Evolutionary conservation across 352 stramenopile species (phyloP), one percentile per base, ranked within the genome.

Genomic region (Pythium volutum): DNA sequence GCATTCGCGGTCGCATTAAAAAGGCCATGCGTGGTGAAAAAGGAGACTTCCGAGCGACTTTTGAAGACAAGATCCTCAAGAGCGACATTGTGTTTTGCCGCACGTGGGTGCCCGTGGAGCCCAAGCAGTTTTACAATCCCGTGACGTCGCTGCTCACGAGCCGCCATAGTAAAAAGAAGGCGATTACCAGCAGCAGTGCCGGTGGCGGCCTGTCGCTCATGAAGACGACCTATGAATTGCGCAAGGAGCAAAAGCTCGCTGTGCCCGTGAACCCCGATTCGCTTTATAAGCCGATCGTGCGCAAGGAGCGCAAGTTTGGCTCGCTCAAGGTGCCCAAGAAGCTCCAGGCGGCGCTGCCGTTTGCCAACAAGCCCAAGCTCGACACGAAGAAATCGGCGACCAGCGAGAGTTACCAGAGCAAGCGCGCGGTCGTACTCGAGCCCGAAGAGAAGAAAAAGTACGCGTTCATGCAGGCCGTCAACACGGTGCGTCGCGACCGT

Each of bases 41-140:
- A 71, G 98, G 98, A 31, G 89, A 97, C 55, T 99, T 99, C 77
- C 91, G 98, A 60, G 97, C 97, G 1, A 99, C 97, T 0, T 99
- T 99, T 69, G 98, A 99, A 75, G 97, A 99, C 78, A 99, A 99
- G 74, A 97, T 99, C 72, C 71, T 99, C 4, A 95, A 98, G 71
- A 98, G 91, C 50, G 98, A 99, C 70, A 98, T 99, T 47, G 93
- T 99, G 1, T 99, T 99, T 70, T 99, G 97, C 64, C 85, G 97
- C 22, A 98, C 97, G 26, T 99, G 98, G 98, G 97, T 99, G 54
- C 96, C 96, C 10, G 97, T 99, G 10, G 93, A 98, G 59, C 88
- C 97, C 2, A 99, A 99, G 73, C 78, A 91, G 60, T 98, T 99
- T 76, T 99, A 99, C 81, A 99, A 99, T 74, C 97, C 97, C 1